Evolutionary conservation across 768 basidiomycete genomes (phyloP), one percentile per base, ranked within the genome.

Genomic region (Hortiboletus campestris): DNA sequence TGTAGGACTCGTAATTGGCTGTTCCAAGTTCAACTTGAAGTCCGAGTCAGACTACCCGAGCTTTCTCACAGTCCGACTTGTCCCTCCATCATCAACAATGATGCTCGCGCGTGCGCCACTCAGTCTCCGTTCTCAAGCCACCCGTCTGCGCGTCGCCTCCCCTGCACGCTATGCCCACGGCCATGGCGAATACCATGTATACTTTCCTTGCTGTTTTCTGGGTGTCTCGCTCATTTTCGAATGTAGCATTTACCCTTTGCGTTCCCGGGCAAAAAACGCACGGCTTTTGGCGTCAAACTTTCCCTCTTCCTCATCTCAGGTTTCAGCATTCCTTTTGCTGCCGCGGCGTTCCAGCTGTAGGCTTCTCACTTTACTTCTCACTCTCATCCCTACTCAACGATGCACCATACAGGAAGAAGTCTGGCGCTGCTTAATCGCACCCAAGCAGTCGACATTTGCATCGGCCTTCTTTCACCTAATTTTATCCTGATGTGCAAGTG

Each of bases 321-420:
- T 13, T 88, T 89, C 69, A 69, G 79, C 53, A 81, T 90, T 58
- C 89, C 89, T 28, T 84, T 91, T 70, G 59, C 78, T 51, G 88
- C 87, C 6, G 74, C 81, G 6, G 69, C 65, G 38, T 82, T 78
- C 65, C 88, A 89, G 70, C 59, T 91, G 89, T 91, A 62, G 60
- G 89, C 75, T 17, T 47, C 38, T 39, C 29, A 1, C 16, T 38
- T 39, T 25, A 1, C 16, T 22, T 6, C 17, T 9, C 6, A 43
- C 29, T 3, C 17, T 16, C 3, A 34, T 25, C 31, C 32, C 19
- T 16, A 14, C 62, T 62, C 43, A 64, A 34, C 19, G n/a, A 16
- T 39, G n/a, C 31, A 19, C 39, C 8, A 14, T 47, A 11, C 63
- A 83, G 83, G 70, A 75, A 72, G 60, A 84, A 70, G 46, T 61